Evolutionary conservation across 164 flowering plant species (phyloP), one percentile per base, ranked within the genome.

Genomic region (Taxillus chinensis): DNA sequence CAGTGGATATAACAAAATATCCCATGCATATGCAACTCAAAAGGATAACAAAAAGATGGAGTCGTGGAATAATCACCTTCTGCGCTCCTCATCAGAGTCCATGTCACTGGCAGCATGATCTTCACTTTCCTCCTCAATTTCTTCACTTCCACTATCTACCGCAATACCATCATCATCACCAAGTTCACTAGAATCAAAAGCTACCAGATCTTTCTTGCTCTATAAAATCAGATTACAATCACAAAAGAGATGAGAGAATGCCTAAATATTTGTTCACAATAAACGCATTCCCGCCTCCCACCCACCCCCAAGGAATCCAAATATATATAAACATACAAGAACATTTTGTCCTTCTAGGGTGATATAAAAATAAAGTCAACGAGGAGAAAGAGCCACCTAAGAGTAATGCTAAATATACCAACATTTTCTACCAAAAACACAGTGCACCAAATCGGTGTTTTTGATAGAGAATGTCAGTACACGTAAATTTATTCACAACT

Each of bases 1-100:
- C 10, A 43, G 46, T 43, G 10, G 46, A 43, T 6, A 9, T 9
- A 43, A 43, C 10, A 43, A 8, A 14, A 7, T 53, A 17, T 27
- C 0, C 2, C 27, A 27, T 27, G 56, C 37, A 55, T 4, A 16
- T 7, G 11, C 16, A 8, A n/a, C 5, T 17, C 8, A 16, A 7
- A 17, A 4, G n/a, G 58, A 55, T 55, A 1, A 2, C n/a, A n/a
- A 55, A 15, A 37, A 38, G 57, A 55, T 55, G 8, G 37, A 16
- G 45, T 51, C 27, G 2, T 41, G 41, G 43, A 8, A 50, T 51
- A 61, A 45, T 38, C 63, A 93, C 97, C 86, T 69, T 65, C 61
- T 64, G 8, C 82, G 82, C 69, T 93, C 97, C 67, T 87, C 95
- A 73, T 93, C 99, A 67, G 97, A 76, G 67, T 93, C 96, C 16